Evolutionary conservation across 2,329 filamentous ascomycete genomes (phyloP), one percentile per base, ranked within the genome.

Genomic region (Aspergillus unguis): DNA sequence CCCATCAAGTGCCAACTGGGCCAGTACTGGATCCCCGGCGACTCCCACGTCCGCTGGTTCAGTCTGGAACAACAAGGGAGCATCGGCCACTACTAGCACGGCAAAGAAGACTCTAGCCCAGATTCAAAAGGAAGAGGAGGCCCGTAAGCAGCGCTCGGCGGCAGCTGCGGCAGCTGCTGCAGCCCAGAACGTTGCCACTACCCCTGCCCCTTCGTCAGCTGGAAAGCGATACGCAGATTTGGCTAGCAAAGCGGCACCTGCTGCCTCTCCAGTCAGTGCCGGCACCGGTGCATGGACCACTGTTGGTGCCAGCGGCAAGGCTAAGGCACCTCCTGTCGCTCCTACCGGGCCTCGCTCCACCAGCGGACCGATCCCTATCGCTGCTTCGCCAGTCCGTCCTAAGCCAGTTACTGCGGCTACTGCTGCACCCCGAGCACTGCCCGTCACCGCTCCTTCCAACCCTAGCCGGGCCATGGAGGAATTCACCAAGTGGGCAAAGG

Each of bases 181-280:
- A 2, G 70, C 72, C 3, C 82, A 83, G 61, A 71, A 77, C 26
- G 75, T 68, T 36, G 73, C 76, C 54, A 72, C 75, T 35, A 68
- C 74, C 8, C 71, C 73, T 29, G 56, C 53, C 6, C 58, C 58
- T 6, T 65, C 74, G 27, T 63, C 78, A 38, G 71, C 73, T 56
- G 87, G 88, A 36, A 97, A 97, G 77, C 88, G 92, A 51, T 97
- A 97, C 71, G 92, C 94, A 23, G 94, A 96, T 70, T 83, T 99
- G 28, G 94, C 94, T 5, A 85, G 90, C 70, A 96, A 96, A 77
- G 79, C 78, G 11, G 10, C 44, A 29, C 72, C 80, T 33, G 69
- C 79, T 23, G 71, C 76, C 25, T 71, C 68, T 54, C 64, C 70
- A 10, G 63, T 72, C 10, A 71, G 73, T 5, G 64, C 76, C 51